Conservation (phyloP, 2,329 filamentous ascomycete genomes). For the Alternaria conjuncta region DNA sequence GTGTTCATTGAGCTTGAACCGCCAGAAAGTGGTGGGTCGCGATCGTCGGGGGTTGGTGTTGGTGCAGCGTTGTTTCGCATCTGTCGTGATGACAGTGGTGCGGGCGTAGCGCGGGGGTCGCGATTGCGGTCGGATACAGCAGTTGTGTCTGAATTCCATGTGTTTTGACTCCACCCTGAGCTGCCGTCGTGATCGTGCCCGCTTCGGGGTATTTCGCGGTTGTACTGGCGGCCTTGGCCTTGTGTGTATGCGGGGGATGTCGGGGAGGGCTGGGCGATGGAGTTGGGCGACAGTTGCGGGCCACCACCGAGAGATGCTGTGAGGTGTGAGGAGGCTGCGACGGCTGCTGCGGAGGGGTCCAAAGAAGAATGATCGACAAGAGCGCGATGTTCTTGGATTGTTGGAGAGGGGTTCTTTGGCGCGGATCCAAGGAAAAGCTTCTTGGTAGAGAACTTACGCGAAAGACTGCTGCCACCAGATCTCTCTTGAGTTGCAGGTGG, state of each 20-base stretch:
- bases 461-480: conserved; percentile 54
- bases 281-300: conserved; percentile 51
- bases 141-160: conserved; percentile 40
- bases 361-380: conserved; percentile 52
- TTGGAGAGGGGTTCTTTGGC: conserved; percentile 59
- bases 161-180: conserved; percentile 37
- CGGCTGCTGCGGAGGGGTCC: conserved; percentile 58
- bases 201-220: conserved; percentile 39
- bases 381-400: conserved; percentile 53
- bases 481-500: conserved; percentile 44
- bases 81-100: conserved; percentile 37
- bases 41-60: conserved; percentile 41
- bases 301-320: conserved; percentile 55
- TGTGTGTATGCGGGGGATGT: conserved; percentile 58
- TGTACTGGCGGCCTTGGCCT: conserved; percentile 39
- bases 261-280: conserved; percentile 54
- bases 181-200: conserved; percentile 42
- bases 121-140: conserved; percentile 37
- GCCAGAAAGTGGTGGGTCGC: conserved; percentile 46
- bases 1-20: conserved; percentile 37
- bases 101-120: conserved; percentile 42
- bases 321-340: conserved; percentile 59
- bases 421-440: conserved; percentile 58
- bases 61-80: conserved; percentile 38
- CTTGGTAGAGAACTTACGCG: conserved; percentile 61